Evolutionary conservation across 306 rosid genomes (phyloP).

Genomic region (Corylus heterophylla): DNA sequence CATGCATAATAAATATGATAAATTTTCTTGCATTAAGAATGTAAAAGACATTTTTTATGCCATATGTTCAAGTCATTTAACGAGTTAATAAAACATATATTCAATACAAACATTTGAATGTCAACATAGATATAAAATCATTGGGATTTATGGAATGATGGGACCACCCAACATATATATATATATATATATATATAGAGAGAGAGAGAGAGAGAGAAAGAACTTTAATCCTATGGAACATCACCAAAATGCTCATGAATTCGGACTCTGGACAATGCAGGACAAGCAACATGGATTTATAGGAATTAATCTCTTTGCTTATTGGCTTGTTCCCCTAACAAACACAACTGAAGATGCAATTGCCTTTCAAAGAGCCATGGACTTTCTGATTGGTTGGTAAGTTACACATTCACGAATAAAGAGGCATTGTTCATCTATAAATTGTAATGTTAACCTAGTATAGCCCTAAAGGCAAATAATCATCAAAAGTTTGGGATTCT

Average conservation of each 20-base stretch:
- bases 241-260: not conserved
- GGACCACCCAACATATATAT: too few species aligned
- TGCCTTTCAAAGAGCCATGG: conserved; percentile 46
- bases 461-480: not conserved
- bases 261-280: conserved; percentile 31
- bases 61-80: too few species aligned
- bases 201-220: too few species aligned
- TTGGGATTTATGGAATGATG: too few species aligned
- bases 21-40: too few species aligned
- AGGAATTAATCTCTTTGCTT: conserved; percentile 47
- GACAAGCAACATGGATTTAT: conserved; percentile 59
- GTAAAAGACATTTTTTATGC: too few species aligned
- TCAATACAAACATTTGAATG: too few species aligned
- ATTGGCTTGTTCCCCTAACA: conserved; percentile 41
- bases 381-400: conserved; percentile 55
- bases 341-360: conserved; percentile 39
- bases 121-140: too few species aligned
- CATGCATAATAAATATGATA: too few species aligned
- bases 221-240: not conserved
- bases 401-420: conserved; percentile 19
- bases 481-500: not conserved
- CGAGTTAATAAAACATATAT: too few species aligned
- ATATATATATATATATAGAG: too few species aligned
- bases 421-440: not conserved
- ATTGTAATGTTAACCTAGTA: not conserved